A percentile compares a stretch with the other conserved stretches of the same genome.
Evolutionary conservation across 2,329 filamentous ascomycete species (phyloP).

Genomic region (Alternaria dauci): DNA sequence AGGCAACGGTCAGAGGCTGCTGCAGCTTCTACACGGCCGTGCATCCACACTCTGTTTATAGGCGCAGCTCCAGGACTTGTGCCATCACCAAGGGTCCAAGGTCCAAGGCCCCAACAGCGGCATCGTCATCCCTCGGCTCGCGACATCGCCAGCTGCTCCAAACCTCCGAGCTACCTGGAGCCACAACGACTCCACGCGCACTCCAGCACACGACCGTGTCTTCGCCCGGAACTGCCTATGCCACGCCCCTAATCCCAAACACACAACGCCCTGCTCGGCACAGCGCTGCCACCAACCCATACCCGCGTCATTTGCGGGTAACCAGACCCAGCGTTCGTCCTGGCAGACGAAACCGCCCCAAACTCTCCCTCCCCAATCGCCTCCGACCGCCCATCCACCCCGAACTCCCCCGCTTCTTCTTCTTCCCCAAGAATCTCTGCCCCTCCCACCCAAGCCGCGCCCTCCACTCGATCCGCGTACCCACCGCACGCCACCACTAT

Average conservation of each 20-base stretch:
- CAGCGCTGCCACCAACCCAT: conserved; percentile 31
- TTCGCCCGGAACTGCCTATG: conserved; percentile 1
- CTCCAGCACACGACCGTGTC: background rate
- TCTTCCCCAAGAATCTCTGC: conserved; percentile 22
- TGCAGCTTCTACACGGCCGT: background rate
- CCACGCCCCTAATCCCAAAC: conserved; percentile 12
- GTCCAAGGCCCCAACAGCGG: conserved; percentile 5
- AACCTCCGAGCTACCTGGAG: conserved; percentile 9
- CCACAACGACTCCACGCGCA: background rate
- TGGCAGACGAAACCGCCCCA: conserved; percentile 73
- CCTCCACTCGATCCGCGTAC: conserved; percentile 23
- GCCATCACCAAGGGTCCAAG: conserved; percentile 1
- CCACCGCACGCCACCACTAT: conserved; percentile 26
- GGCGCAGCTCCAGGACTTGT: conserved; percentile 11
- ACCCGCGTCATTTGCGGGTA: conserved; percentile 46
- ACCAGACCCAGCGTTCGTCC: conserved; percentile 62
- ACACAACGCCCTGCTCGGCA: conserved; percentile 29
- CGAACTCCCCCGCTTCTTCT: conserved; percentile 21
- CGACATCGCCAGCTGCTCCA: conserved; percentile 34
- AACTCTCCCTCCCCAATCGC: conserved; percentile 67
- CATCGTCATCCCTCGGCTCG: conserved; percentile 27
- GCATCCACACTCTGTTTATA: background rate
- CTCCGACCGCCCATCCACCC: conserved; percentile 70
- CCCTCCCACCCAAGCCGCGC: conserved; percentile 28
- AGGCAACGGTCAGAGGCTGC: conserved; percentile 6